Conservation (phyloP, 1,284 basidiomycete genomes). For the Leccinum glutinopallens region DNA sequence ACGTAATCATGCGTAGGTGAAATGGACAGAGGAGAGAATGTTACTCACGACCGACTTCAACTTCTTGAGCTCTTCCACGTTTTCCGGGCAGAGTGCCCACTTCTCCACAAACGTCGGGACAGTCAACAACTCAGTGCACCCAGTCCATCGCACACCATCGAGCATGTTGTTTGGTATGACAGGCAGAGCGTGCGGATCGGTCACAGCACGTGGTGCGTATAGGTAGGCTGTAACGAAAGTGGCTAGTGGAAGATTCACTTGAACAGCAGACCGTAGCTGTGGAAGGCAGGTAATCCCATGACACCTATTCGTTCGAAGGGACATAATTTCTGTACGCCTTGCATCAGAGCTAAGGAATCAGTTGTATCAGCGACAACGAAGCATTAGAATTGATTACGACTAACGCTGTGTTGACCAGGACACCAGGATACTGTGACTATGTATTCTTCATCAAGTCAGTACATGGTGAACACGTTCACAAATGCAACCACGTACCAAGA, state of each 20-base stretch:
- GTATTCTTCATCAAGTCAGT: not conserved
- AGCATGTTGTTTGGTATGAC: constrained; percentile 26
- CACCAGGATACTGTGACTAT: constrained; percentile 20
- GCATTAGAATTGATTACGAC: not conserved
- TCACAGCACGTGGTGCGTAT: constrained; percentile 12
- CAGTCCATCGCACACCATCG: constrained; percentile 6
- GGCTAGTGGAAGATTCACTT: constrained; percentile 14
- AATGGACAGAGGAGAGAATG: not conserved
- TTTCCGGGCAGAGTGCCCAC: constrained; percentile 6
- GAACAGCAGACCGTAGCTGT: constrained; percentile 10
- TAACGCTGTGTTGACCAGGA: constrained; percentile 7
- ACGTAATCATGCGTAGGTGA: not conserved
- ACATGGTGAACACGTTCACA: too few species aligned
- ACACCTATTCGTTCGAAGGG: constrained; percentile 18
- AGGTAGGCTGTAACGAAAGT: constrained; percentile 4
- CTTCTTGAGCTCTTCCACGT: constrained; percentile 13
- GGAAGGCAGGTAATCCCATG: constrained; percentile 26
- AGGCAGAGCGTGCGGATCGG: constrained; percentile 2
- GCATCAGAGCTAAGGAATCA: not conserved
- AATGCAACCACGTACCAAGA: too few species aligned
- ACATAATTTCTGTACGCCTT: not conserved
- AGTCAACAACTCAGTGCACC: constrained; percentile 11
- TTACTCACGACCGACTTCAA: constrained; percentile 20
- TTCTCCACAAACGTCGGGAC: constrained; percentile 24
- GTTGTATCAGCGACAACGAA: not conserved